A percentile compares a stretch with the other conserved stretches of the same genome.
Evolutionary conservation across 2,329 filamentous ascomycete species (phyloP).

Genomic region (Aspergillus sp.): DNA sequence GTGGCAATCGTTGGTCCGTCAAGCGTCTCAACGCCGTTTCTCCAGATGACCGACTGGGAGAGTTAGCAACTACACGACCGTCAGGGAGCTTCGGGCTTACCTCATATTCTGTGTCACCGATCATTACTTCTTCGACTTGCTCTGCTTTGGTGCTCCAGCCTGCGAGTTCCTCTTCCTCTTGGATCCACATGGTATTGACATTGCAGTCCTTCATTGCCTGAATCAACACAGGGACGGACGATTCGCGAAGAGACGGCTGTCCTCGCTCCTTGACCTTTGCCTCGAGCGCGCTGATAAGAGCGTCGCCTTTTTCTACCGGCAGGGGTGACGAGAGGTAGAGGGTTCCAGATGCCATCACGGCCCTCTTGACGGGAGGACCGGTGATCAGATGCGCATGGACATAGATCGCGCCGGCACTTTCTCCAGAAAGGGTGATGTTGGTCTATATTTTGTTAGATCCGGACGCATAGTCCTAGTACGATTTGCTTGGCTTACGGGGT

Average conservation of each 20-base stretch:
- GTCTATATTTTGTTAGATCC: conserved; percentile 19
- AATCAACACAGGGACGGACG: conserved; percentile 30
- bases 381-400: conserved; percentile 43
- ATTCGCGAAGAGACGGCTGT: conserved; percentile 28
- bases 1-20: conserved; percentile 33
- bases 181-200: conserved; percentile 45
- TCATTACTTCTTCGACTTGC: conserved; percentile 36
- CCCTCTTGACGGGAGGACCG: conserved; percentile 32
- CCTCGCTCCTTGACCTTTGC: conserved; percentile 26
- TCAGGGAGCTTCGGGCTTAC: conserved; percentile 17
- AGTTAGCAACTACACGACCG: neutral
- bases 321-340: conserved; percentile 45
- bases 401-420: conserved; percentile 49
- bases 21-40: conserved; percentile 41
- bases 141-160: conserved; percentile 38
- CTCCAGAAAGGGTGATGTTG: conserved; percentile 45
- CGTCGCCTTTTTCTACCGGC: conserved; percentile 32
- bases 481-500: conserved; percentile 28
- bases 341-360: conserved; percentile 44
- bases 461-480: neutral
- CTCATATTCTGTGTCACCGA: conserved; percentile 47
- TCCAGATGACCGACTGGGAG: conserved; percentile 46
- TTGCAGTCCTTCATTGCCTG: conserved; percentile 36
- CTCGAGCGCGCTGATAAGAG: conserved; percentile 29
- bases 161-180: conserved; percentile 36